A percentile compares a stretch with the other conserved stretches of the same genome.
Evolutionary conservation across 768 basidiomycete genomes (phyloP).

Genomic region (Mycena haematopus): DNA sequence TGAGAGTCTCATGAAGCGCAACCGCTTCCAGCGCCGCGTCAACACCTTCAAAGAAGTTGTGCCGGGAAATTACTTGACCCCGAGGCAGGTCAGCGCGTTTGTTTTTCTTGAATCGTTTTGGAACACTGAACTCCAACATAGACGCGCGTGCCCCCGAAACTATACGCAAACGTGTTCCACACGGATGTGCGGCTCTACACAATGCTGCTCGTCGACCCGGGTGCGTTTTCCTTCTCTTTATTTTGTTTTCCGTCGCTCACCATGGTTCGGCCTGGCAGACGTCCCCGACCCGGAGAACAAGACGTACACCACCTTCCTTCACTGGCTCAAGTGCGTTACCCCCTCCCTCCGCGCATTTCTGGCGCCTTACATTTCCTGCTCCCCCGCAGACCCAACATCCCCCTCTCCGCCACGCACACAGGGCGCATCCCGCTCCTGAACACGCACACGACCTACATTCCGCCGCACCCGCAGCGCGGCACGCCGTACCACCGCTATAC

Average conservation of each 20-base stretch:
- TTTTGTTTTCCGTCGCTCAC: neutral
- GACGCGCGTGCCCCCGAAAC: slow-evolving; percentile 69
- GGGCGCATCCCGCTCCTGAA: slow-evolving; percentile 49
- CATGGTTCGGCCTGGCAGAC: slow-evolving; percentile 57
- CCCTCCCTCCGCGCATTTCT: slow-evolving; percentile 26
- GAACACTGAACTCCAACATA: slow-evolving; percentile 32
- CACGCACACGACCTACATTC: slow-evolving; percentile 77
- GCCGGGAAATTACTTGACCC: slow-evolving; percentile 71
- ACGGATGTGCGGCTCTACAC: slow-evolving; percentile 84
- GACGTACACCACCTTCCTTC: slow-evolving; percentile 76
- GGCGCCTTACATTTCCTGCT: too few species aligned
- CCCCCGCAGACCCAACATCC: slow-evolving; percentile 80
- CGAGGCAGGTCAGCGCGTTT: slow-evolving; percentile 65
- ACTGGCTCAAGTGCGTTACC: slow-evolving; percentile 80
- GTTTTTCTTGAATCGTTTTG: slow-evolving; percentile 18
- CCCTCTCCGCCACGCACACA: slow-evolving; percentile 66
- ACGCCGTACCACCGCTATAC: slow-evolving; percentile 92
- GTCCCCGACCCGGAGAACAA: slow-evolving; percentile 75
- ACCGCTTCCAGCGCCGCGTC: slow-evolving; percentile 27
- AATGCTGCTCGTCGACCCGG: slow-evolving; percentile 87
- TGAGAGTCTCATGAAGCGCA: slow-evolving; percentile 35
- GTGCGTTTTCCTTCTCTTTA: slow-evolving; percentile 43
- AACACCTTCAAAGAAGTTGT: slow-evolving; percentile 58
- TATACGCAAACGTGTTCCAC: slow-evolving; percentile 84
- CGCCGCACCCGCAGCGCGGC: slow-evolving; percentile 91